These are phyloP conservation scores for Scheffersomyces parashehatae DNA, from an alignment of 1,139 yeast species.

Conservation along the genomic window DNA sequence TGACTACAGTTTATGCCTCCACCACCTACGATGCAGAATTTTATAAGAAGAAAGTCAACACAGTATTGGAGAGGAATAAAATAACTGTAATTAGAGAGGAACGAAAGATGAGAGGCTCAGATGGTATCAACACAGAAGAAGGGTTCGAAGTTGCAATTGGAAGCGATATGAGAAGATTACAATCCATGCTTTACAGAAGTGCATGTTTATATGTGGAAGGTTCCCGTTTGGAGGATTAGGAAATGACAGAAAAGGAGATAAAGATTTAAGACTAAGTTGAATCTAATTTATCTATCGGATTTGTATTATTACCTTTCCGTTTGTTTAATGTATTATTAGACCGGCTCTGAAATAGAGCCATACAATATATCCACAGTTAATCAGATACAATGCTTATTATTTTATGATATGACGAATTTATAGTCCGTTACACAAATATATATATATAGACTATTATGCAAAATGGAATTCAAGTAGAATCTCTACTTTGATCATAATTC, in stretches of 20 bases:
- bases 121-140: slow-evolving; percentile 8
- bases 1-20: slow-evolving; percentile 23
- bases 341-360: too few species aligned
- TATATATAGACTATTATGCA: too few species aligned
- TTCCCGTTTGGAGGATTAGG: slow-evolving; percentile 33
- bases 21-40: slow-evolving; percentile 19
- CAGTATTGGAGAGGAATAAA: slow-evolving; percentile 15
- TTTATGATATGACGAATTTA: too few species aligned
- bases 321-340: too few species aligned
- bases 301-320: too few species aligned
- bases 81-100: slow-evolving; percentile 15
- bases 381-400: too few species aligned
- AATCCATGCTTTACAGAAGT: slow-evolving; percentile 41
- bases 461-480: too few species aligned
- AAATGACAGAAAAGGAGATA: not conserved
- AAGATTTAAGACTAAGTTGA: too few species aligned
- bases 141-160: slow-evolving; percentile 10
- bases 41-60: slow-evolving; percentile 11
- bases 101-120: slow-evolving; percentile 7
- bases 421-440: too few species aligned
- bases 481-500: too few species aligned
- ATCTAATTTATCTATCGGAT: too few species aligned
- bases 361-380: too few species aligned
- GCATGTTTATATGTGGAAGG: slow-evolving; percentile 43
- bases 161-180: slow-evolving; percentile 24